Evolutionary conservation across 345 rosid species (phyloP).

Genomic region (Syzygium oleosum): DNA sequence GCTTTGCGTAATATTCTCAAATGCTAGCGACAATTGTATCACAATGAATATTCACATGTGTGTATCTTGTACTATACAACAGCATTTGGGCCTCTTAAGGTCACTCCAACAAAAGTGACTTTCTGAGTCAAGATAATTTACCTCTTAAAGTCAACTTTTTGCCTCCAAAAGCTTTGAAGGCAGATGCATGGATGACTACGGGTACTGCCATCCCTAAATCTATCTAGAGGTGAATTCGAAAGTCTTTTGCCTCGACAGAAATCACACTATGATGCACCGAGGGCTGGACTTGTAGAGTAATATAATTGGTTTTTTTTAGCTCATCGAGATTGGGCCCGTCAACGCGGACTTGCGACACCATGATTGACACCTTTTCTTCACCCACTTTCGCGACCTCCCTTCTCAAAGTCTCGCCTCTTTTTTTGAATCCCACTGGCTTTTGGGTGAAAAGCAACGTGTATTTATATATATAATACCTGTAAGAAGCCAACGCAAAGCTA

Average conservation of each 20-base stretch:
- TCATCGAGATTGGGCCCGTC: background rate
- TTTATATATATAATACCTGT: background rate
- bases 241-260: background rate
- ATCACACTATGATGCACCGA: background rate
- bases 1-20: no score
- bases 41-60: background rate
- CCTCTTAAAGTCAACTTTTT: background rate
- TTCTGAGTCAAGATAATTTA: background rate
- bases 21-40: no score
- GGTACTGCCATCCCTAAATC: background rate
- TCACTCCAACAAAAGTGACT: background rate
- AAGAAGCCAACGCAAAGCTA: background rate
- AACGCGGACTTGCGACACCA: background rate
- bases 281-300: background rate
- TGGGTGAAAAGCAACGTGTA: background rate
- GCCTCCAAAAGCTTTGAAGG: background rate
- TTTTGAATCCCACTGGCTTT: background rate
- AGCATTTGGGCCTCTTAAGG: background rate
- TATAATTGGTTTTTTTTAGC: background rate
- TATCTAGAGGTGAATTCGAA: background rate
- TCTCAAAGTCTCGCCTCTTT: background rate
- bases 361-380: background rate
- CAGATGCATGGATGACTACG: background rate
- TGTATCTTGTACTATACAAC: background rate
- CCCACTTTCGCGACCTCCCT: background rate